Percentiles rank a stretch among this genome's conserved stretches.
phyloP scores from a whole-genome alignment of 202 grass and related monocot species.

The Setaria italica region DNA sequence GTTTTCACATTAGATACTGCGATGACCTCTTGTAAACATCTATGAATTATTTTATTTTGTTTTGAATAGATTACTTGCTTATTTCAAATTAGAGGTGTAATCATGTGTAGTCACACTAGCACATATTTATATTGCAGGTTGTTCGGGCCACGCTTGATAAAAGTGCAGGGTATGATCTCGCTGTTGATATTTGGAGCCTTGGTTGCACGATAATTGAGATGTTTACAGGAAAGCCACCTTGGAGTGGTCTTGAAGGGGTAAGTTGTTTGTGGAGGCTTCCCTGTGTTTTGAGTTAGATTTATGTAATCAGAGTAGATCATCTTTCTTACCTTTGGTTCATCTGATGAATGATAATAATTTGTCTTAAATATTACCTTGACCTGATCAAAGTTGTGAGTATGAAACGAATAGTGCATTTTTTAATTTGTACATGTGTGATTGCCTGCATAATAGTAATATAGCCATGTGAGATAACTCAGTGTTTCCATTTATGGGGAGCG shows the following conservation, averaged over 20 bases:
- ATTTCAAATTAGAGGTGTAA: slow-evolving; percentile 34
- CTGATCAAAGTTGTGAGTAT: slow-evolving; percentile 1
- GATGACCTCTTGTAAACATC: background rate
- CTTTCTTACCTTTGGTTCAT: slow-evolving; percentile 27
- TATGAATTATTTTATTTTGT: slow-evolving; percentile 33
- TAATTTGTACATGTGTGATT: background rate
- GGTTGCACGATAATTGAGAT: slow-evolving; percentile 97
- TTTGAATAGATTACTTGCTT: slow-evolving; percentile 27
- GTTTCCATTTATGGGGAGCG: background rate
- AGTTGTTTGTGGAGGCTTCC: slow-evolving; percentile 28
- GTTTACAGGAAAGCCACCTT: slow-evolving; percentile 93
- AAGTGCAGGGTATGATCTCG: slow-evolving; percentile 85
- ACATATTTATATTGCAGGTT: slow-evolving; percentile 70
- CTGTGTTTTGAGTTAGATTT: slow-evolving; percentile 33
- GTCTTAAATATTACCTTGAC: background rate
- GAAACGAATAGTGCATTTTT: slow-evolving; percentile 29
- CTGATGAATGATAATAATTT: slow-evolving; percentile 25
- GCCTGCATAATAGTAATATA: background rate
- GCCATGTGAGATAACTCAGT: background rate
- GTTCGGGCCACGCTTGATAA: slow-evolving; percentile 83
- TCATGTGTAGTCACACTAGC: slow-evolving; percentile 35
- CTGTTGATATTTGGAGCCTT: slow-evolving; percentile 96
- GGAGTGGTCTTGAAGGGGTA: slow-evolving; percentile 98
- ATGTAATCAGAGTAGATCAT: slow-evolving; percentile 3
- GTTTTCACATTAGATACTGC: slow-evolving; percentile 6